Percentiles rank a stretch among this genome's conserved stretches.
phyloP scores from a whole-genome alignment of 2,329 filamentous ascomycete species.

The Stagonosporopsis chrysanthemi region DNA sequence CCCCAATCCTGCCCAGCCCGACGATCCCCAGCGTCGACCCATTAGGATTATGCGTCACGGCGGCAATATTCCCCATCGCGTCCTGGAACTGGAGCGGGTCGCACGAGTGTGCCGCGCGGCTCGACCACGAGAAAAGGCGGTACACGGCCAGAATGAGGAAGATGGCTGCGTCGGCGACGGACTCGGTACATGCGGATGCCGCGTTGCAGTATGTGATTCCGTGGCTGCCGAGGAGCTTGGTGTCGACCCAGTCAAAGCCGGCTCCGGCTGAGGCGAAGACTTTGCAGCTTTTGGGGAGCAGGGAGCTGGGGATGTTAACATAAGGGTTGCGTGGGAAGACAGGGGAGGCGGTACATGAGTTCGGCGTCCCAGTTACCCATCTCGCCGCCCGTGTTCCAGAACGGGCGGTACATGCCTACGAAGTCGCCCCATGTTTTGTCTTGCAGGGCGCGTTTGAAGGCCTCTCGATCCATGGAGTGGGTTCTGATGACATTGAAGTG shows the following conservation, averaged over 20 bases:
- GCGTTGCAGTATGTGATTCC: constrained; percentile 77
- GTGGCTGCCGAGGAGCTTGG: constrained; percentile 65
- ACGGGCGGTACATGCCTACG: constrained; percentile 62
- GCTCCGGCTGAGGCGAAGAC: constrained; percentile 68
- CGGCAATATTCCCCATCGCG: constrained; percentile 67
- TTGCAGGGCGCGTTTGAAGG: constrained; percentile 51
- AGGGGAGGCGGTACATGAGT: constrained; percentile 52
- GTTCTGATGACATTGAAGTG: constrained; percentile 52
- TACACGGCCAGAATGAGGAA: constrained; percentile 74
- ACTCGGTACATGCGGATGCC: constrained; percentile 73
- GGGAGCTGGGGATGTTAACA: constrained; percentile 19
- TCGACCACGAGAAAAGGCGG: constrained; percentile 71
- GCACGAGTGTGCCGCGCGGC: constrained; percentile 61
- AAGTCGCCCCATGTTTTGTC: constrained; percentile 54
- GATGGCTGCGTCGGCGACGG: constrained; percentile 75
- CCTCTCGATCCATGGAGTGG: constrained; percentile 49
- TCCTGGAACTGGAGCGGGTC: constrained; percentile 59
- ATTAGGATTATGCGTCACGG: constrained; percentile 69
- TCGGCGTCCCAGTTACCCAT: constrained; percentile 71
- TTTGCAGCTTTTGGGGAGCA: constrained; percentile 60
- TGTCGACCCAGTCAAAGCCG: constrained; percentile 70
- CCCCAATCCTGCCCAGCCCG: constrained; percentile 68
- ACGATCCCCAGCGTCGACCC: constrained; percentile 70
- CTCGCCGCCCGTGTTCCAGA: constrained; percentile 70
- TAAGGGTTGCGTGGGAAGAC: neutral